phyloP scores from a whole-genome alignment of 176 grass and related monocot species.

The Phragmites australis region DNA sequence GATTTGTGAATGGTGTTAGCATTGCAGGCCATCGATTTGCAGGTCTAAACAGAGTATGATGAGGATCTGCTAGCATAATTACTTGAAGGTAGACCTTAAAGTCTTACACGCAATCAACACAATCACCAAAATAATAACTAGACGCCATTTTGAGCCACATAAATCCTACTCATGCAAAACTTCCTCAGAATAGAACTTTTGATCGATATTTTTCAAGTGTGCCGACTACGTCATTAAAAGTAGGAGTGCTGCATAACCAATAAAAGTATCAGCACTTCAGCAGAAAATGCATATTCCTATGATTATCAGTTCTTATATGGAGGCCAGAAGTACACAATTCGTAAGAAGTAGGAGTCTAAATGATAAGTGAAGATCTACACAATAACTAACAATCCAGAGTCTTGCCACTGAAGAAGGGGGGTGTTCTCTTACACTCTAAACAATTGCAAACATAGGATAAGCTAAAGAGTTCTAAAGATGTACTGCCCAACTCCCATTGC shows the following conservation, averaged over 20 bases:
- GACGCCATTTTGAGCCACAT: not conserved
- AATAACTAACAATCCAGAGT: constrained; percentile 1
- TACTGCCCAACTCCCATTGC: not conserved
- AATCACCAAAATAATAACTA: constrained; percentile 24
- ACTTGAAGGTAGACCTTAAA: constrained; percentile 25
- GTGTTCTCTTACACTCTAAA: not conserved
- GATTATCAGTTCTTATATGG: not conserved
- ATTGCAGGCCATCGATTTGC: constrained; percentile 12
- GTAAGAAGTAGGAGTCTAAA: not conserved
- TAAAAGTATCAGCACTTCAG: constrained; percentile 4
- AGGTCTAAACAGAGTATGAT: constrained; percentile 17
- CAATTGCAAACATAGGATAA: not conserved
- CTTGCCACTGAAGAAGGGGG: not conserved
- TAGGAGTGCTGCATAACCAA: constrained; percentile 1
- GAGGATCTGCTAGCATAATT: not conserved
- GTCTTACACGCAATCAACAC: constrained; percentile 3
- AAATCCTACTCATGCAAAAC: constrained; percentile 7
- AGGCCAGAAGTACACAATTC: not conserved
- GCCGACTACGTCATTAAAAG: constrained; percentile 9
- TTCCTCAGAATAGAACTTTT: constrained; percentile 1
- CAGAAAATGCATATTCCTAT: not conserved
- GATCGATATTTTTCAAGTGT: constrained; percentile 2
- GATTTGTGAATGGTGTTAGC: constrained; percentile 24
- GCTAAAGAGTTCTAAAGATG: not conserved
- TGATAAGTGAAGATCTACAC: not conserved